Percentiles rank a stretch among this genome's conserved stretches.
Evolutionary conservation across 2,329 filamentous ascomycete genomes (phyloP).

Genomic region (Fusarium tuaranense): DNA sequence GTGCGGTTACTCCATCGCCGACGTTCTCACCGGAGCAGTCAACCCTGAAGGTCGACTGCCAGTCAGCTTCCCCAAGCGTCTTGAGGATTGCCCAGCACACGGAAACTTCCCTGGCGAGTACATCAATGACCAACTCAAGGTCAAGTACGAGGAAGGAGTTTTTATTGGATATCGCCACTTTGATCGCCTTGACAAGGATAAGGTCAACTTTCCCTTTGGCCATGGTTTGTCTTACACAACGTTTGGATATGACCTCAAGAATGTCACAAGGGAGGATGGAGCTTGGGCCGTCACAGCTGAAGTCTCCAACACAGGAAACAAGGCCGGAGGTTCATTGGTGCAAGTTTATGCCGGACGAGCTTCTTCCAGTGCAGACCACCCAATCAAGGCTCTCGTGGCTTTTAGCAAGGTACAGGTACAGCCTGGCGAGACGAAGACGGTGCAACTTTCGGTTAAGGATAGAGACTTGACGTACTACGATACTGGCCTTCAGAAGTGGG

Average conservation of each 20-base stretch:
- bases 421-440: conserved; percentile 30
- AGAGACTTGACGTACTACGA: conserved; percentile 48
- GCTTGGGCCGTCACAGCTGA: conserved; percentile 62
- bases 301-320: conserved; percentile 68
- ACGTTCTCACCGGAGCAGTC: conserved; percentile 71
- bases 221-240: conserved; percentile 75
- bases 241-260: conserved; percentile 65
- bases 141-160: conserved; percentile 74
- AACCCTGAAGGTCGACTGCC: conserved; percentile 74
- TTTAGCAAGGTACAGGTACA: conserved; percentile 46
- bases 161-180: conserved; percentile 77
- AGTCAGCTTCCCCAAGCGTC: conserved; percentile 68
- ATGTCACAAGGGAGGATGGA: conserved; percentile 57
- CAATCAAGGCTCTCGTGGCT: conserved; percentile 46
- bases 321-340: conserved; percentile 62
- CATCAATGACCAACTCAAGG: conserved; percentile 44
- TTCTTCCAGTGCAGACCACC: conserved; percentile 31
- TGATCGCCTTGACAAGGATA: conserved; percentile 64
- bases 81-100: conserved; percentile 73
- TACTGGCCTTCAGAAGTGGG: conserved; percentile 40
- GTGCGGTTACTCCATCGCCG: conserved; percentile 73
- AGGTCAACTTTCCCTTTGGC: conserved; percentile 73
- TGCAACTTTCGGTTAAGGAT: conserved; percentile 24
- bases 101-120: conserved; percentile 67
- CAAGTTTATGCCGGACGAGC: conserved; percentile 60